Conservation (phyloP, 805 yeast species). For the Cyberlindnera sargentensis region DNA sequence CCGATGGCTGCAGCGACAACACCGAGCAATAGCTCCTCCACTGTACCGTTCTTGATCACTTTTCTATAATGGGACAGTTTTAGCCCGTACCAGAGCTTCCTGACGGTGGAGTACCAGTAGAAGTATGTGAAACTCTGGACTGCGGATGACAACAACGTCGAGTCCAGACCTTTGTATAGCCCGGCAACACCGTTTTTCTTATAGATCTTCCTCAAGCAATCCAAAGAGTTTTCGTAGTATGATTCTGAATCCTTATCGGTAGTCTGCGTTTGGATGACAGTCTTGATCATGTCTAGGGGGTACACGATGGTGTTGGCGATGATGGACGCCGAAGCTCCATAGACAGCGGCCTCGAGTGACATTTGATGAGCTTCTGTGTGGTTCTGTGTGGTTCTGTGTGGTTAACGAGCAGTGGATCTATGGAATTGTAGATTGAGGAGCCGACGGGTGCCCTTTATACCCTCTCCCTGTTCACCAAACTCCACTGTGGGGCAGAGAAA, state of each 20-base stretch:
- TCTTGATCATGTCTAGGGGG: constrained; percentile 74
- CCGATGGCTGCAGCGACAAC: constrained; percentile 79
- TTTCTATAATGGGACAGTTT: constrained; percentile 23
- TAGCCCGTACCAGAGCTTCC: constrained; percentile 40
- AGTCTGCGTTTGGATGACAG: constrained; percentile 66
- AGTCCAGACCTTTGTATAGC: constrained; percentile 64
- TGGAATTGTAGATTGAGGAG: too few species aligned
- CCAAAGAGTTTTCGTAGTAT: constrained; percentile 50
- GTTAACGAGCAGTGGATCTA: too few species aligned
- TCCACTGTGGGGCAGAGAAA: too few species aligned
- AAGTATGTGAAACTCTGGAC: constrained; percentile 78
- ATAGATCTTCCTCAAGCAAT: constrained; percentile 55
- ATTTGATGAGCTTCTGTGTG: constrained; percentile 18
- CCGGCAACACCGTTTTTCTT: constrained; percentile 55
- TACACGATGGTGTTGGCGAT: constrained; percentile 74
- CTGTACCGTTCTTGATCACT: constrained; percentile 36
- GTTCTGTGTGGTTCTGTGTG: too few species aligned
- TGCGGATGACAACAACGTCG: constrained; percentile 64
- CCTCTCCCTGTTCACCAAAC: too few species aligned
- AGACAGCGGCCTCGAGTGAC: constrained; percentile 68
- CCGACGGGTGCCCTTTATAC: too few species aligned
- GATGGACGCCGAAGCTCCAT: constrained; percentile 78
- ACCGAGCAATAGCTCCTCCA: constrained; percentile 65
- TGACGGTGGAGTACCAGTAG: constrained; percentile 77
- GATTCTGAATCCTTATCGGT: constrained; percentile 12